phyloP scores from a whole-genome alignment of 2,329 filamentous ascomycete genomes.

The Cladosporium sp. region DNA sequence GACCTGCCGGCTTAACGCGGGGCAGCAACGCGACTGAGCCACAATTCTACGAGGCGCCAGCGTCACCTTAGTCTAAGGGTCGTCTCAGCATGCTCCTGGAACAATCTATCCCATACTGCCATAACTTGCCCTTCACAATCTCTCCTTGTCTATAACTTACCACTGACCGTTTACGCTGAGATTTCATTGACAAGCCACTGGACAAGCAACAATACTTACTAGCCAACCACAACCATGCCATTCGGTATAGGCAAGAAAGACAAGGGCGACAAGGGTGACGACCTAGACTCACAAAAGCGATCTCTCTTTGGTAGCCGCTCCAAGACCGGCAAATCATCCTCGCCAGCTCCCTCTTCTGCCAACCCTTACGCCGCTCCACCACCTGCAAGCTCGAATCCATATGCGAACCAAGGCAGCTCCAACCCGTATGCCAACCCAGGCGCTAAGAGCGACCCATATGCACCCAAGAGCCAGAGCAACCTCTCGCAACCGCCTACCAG shows the following conservation, averaged over 20 bases:
- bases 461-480: conserved; percentile 21
- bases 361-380: conserved; percentile 53
- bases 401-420: conserved; percentile 21
- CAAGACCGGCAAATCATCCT: conserved; percentile 49
- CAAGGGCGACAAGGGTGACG: conserved; percentile 46
- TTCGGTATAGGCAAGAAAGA: conserved; percentile 48
- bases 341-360: conserved; percentile 35
- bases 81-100: conserved; percentile 10
- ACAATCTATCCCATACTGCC: background rate
- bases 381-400: conserved; percentile 19
- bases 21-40: background rate
- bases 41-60: background rate
- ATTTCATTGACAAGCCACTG: background rate
- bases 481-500: conserved; percentile 27
- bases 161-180: background rate
- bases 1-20: too few species aligned
- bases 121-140: background rate
- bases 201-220: background rate
- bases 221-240: conserved; percentile 21
- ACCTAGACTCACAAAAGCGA: conserved; percentile 49
- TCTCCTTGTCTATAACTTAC: background rate
- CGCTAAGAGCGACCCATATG: conserved; percentile 26
- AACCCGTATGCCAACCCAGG: conserved; percentile 51
- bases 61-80: too few species aligned
- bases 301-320: conserved; percentile 57